Conservation (phyloP, 2,329 filamentous ascomycete species). For the Penicillium sp. region DNA sequence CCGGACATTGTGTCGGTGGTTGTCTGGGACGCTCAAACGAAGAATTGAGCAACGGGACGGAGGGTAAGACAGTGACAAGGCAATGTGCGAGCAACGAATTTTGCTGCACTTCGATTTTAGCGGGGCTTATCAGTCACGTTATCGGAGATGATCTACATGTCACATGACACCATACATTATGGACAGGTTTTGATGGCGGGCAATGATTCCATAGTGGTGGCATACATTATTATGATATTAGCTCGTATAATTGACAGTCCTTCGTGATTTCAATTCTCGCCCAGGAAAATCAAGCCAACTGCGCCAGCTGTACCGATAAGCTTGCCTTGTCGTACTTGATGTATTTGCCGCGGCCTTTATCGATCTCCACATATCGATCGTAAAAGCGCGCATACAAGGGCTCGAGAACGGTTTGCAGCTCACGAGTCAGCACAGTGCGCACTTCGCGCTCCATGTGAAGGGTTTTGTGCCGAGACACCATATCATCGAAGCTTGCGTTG, state of each 20-base stretch:
- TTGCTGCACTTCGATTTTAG: slow-evolving; percentile 27
- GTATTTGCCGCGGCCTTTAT: slow-evolving; percentile 97
- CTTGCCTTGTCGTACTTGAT: slow-evolving; percentile 92
- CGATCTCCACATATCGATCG: slow-evolving; percentile 95
- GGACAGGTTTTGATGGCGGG: neutral
- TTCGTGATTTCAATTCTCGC: neutral
- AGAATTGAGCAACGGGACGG: slow-evolving; percentile 23
- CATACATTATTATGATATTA: slow-evolving; percentile 11
- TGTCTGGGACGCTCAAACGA: slow-evolving; percentile 19
- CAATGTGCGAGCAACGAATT: slow-evolving; percentile 32
- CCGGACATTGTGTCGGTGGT: slow-evolving; percentile 35
- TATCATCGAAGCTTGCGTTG: slow-evolving; percentile 85
- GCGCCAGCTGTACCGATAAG: slow-evolving; percentile 62
- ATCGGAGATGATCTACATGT: slow-evolving; percentile 23
- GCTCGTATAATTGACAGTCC: neutral
- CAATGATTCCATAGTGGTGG: neutral
- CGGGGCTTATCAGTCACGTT: slow-evolving; percentile 43
- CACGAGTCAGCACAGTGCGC: slow-evolving; percentile 71
- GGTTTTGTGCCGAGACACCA: slow-evolving; percentile 76
- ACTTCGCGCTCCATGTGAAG: slow-evolving; percentile 92
- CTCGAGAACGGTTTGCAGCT: slow-evolving; percentile 88
- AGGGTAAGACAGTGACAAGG: slow-evolving; percentile 10
- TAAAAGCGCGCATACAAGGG: slow-evolving; percentile 93
- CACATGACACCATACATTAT: neutral
- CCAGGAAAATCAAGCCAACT: slow-evolving; percentile 15